A percentile compares a stretch with the other conserved stretches of the same genome.
Conservation (phyloP, 345 rosid species). For the Gynandropsis gynandra region DNA sequence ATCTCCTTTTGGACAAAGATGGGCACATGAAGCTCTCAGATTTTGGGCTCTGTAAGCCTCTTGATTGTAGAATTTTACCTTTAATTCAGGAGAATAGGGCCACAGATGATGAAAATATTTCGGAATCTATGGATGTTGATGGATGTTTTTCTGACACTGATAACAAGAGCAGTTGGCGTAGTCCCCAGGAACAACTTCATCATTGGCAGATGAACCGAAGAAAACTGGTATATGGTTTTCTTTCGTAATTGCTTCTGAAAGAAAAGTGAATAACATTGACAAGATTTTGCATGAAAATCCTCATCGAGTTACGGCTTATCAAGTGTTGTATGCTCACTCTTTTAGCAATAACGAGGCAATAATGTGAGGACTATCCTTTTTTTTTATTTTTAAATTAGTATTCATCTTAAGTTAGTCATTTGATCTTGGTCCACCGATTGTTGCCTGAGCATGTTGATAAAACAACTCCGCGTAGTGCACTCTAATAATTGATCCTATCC, state of each 20-base stretch:
- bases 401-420: too few relatives aligned
- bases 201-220: conserved; percentile 99
- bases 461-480: conserved; percentile 6
- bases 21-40: conserved; percentile 99
- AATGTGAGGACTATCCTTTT: too few relatives aligned
- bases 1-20: conserved; percentile 86
- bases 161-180: conserved; percentile 74
- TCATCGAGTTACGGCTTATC: too few relatives aligned
- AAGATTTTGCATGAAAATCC: too few relatives aligned
- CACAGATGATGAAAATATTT: conserved; percentile 51
- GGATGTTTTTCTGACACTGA: conserved; percentile 65
- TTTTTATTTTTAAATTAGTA: too few relatives aligned
- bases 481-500: conserved; percentile 13
- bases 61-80: conserved; percentile 73
- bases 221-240: conserved; percentile 53
- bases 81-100: conserved; percentile 73
- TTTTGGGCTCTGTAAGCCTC: conserved; percentile 97
- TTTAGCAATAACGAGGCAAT: too few relatives aligned
- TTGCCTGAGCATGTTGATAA: conserved; percentile 17
- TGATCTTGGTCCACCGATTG: conserved; percentile 4
- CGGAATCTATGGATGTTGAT: conserved; percentile 89
- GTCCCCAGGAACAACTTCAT: conserved; percentile 88
- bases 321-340: too few relatives aligned
- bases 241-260: neutral
- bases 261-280: too few relatives aligned